Base-by-base conservation (phyloP, 2,329 filamentous ascomycete genomes). In the Verticillium albo-atrum region DNA sequence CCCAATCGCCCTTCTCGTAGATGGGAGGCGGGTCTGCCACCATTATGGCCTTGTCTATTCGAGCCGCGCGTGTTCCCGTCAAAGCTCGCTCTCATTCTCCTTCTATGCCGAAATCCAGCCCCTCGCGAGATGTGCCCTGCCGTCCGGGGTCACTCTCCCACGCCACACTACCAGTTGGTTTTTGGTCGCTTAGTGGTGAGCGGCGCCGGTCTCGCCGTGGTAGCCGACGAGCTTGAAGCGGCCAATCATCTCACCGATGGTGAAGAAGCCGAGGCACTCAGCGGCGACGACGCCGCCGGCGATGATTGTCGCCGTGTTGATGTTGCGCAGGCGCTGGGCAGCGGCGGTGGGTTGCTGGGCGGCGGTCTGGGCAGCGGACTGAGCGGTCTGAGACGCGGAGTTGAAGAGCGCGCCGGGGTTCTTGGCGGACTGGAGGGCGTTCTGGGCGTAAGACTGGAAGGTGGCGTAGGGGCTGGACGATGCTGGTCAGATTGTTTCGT, bases 261-360 rank as follows among this genome's bases (percentile, higher is more conserved):
- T 96, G 85, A 98, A 99, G 86, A 99, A 99, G 63, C 95, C 95
- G 67, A 99, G 79, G 56, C 92, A 84, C 80, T 99, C 94, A 59
- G 93, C 93, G 54, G 83, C 78, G 63, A 97, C 80, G 61, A 99
- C 90, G 68, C 90, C 91, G 62, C 84, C 89, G 58, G 89, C 78
- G 58, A 84, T 83, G 68, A 94, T 74, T 76, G 96, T 89, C 67
- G 86, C 82, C 66, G 78, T 81, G 75, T 86, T 89, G 70, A 95
- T 69, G 79, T 87, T 90, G 73, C 90, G 87, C 71, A 90, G 72
- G 66, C 75, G 75, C 68, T 77, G 70, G 57, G 74, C 53, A 60
- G 73, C 58, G 37, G 67, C 65, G 59, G 68, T 64, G 55, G 74
- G 69, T 58, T 74, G 66, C 14, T 80, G 79, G 68, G 79, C 76